Conservation (phyloP, 225 moss, liverwort and hornwort genomes). For the Rhytidiadelphus loreus region DNA sequence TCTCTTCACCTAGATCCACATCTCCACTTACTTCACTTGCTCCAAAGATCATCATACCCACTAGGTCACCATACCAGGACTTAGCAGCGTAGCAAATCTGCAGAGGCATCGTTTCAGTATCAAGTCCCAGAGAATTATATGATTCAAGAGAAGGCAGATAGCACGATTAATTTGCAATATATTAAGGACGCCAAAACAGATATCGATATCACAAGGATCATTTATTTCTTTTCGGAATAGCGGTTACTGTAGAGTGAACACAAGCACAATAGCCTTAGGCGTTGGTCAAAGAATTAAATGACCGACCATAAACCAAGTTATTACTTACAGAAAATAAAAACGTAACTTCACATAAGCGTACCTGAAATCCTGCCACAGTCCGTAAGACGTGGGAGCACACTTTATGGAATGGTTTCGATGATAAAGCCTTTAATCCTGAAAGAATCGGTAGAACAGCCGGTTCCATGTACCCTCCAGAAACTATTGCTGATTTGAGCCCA, state of each 20-base stretch:
- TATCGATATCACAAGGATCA: background rate
- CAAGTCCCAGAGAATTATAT: constrained; percentile 7
- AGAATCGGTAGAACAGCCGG: constrained; percentile 53
- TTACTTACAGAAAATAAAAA: background rate
- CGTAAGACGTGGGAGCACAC: constrained; percentile 83
- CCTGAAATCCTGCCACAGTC: constrained; percentile 93
- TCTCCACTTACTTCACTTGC: constrained; percentile 91
- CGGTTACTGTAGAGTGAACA: background rate
- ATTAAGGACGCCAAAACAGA: background rate
- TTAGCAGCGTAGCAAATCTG: constrained; percentile 96
- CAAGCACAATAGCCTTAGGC: background rate
- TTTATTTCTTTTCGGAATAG: background rate
- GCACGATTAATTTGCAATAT: background rate
- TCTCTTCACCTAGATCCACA: constrained; percentile 81
- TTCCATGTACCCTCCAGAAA: constrained; percentile 57
- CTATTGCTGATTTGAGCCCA: constrained; percentile 42
- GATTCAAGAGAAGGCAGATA: background rate
- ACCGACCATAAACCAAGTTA: background rate
- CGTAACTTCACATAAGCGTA: background rate
- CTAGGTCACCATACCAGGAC: constrained; percentile 93
- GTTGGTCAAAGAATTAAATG: background rate
- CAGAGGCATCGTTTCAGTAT: constrained; percentile 26
- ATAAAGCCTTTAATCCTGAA: constrained; percentile 34
- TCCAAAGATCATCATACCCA: constrained; percentile 92
- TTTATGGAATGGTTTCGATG: constrained; percentile 67